Conservation (phyloP, 2,329 filamentous ascomycete genomes). For the Tolypocladium tropicale region DNA sequence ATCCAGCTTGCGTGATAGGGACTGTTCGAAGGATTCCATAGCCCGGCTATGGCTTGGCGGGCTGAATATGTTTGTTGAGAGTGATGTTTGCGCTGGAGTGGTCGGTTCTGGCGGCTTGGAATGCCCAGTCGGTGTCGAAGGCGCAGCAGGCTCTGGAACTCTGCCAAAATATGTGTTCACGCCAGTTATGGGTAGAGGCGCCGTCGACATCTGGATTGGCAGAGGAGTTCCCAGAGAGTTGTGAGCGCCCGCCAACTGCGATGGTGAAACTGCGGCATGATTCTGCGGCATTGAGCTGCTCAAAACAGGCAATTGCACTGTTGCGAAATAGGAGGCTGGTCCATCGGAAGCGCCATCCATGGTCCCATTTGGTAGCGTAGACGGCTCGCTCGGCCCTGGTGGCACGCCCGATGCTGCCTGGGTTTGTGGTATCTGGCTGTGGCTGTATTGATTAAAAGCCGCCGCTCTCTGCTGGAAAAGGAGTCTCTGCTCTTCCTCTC, state of each 20-base stretch:
- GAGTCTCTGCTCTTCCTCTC: constrained; percentile 6
- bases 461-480: not conserved
- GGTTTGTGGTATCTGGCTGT: not conserved
- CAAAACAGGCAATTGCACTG: not conserved
- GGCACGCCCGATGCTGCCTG: not conserved
- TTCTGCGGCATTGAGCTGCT: not conserved
- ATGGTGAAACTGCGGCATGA: not conserved
- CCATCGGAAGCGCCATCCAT: not conserved
- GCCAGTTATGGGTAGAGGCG: constrained; percentile 22
- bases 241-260: not conserved
- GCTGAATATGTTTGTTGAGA: constrained; percentile 10
- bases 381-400: not conserved
- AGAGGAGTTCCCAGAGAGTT: not conserved
- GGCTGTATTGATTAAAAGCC: not conserved
- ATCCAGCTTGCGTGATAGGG: constrained; percentile 2
- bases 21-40: constrained; percentile 15
- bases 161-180: constrained; percentile 26
- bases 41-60: constrained; percentile 9
- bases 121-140: not conserved
- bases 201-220: constrained; percentile 3
- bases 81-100: not conserved
- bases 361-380: not conserved
- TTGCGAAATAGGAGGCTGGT: not conserved
- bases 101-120: not conserved
- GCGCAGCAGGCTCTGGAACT: not conserved